phyloP scores from a whole-genome alignment of 140 eudicot species.

The Ambrosia hybrid region DNA sequence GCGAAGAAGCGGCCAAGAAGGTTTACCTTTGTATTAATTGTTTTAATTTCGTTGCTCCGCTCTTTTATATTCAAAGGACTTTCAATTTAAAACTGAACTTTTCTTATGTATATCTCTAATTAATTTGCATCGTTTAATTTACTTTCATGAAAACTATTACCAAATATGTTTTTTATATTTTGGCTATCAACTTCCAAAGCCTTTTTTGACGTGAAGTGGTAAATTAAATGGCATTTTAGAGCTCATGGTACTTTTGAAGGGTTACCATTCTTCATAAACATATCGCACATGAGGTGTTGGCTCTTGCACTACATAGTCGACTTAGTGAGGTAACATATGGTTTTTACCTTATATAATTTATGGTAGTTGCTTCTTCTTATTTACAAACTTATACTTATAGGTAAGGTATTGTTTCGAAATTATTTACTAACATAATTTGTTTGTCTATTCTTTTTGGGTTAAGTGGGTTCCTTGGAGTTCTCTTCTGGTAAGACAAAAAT shows the following conservation, averaged over 20 bases:
- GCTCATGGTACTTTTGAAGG: conserved; percentile 36
- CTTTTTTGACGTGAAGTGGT: conserved; percentile 4
- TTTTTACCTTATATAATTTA: not conserved
- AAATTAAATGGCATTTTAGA: conserved; percentile 6
- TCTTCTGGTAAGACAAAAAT: too few relatives aligned
- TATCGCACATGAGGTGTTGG: conserved; percentile 67
- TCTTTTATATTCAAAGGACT: conserved; percentile 62
- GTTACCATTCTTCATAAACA: conserved; percentile 68
- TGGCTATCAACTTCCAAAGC: not conserved
- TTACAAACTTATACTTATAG: conserved; percentile 9
- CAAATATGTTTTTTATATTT: not conserved
- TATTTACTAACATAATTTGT: not conserved
- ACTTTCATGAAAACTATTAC: not conserved
- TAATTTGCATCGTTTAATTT: not conserved
- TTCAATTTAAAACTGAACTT: not conserved
- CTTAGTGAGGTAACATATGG: conserved; percentile 60
- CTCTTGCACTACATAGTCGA: conserved; percentile 75
- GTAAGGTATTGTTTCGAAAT: conserved; percentile 43
- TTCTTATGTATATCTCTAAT: not conserved
- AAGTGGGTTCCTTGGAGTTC: too few relatives aligned
- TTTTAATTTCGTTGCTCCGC: conserved; percentile 49
- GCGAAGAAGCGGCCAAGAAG: conserved; percentile 61
- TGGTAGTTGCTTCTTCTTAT: conserved; percentile 21
- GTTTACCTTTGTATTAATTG: conserved; percentile 22
- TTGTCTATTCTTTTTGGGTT: too few relatives aligned